Base-by-base conservation (phyloP, 148 eudicot genomes). In the Polygonum maritimum region DNA sequence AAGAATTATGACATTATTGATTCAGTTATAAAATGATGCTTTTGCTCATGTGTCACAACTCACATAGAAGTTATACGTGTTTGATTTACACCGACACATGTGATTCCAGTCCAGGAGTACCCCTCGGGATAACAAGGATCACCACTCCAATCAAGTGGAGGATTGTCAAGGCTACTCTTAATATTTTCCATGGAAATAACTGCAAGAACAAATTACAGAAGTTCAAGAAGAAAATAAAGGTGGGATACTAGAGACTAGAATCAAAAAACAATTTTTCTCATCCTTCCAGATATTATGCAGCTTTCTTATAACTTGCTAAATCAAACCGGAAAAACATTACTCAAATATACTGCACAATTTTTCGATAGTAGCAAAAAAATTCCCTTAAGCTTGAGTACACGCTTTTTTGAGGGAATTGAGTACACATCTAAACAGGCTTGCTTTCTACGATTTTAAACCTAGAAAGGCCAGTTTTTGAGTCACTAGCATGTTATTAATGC, bases 121-220 rank as follows among this genome's bases (percentile, higher is more conserved):
- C 80, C 76, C 76, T 75, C 84, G 49, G 99, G 99, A 74, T 86
- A 88, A 92, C 99, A 95, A 76, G 99, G 99, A 82, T 95, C 98
- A 72, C 98, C 99, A 80, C 77, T 84, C 99, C 99, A 95, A 81
- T 95, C 99, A 40, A 78, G 65, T 73, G 99, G 99, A 83, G 88
- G 84, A 73, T 91, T 86, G 74, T 71, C 71, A 63, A 92, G 82
- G 65, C 84, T 81, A 18, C 73, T 49, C 82, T 88, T 95, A 52
- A 92, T 44, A 33, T 55, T 76, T 79, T 81, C 85, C 88, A 95
- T 78, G 73, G 87, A 88, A 82, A 85, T 80, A 26, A 87, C 98
- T 95, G 86, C 67, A 78, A 73, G 63, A 81, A 78, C 14, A 84
- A 79, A 82, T 65, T 47, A 15, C 22, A 63, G 41, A 16, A 19